phyloP scores from a whole-genome alignment of 2,329 filamentous ascomycete species.

The Alternaria sp. region DNA sequence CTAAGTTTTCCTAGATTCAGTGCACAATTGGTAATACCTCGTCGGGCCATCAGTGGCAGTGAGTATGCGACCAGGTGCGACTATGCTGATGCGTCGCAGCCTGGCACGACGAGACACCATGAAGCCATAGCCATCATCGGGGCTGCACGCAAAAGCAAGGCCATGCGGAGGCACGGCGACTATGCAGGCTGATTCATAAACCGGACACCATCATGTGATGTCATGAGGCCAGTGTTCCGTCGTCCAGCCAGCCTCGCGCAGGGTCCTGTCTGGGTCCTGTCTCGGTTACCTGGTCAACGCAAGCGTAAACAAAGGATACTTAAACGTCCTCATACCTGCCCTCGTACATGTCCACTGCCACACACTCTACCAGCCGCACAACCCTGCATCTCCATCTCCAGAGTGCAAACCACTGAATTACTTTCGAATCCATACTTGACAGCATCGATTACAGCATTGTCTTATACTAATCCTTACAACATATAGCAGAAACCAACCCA shows the following conservation, averaged over 20 bases:
- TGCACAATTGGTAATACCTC: background rate
- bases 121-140: background rate
- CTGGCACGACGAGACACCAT: background rate
- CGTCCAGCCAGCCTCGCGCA: constrained; percentile 20
- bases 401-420: constrained; percentile 28
- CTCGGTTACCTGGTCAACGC: constrained; percentile 43
- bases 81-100: background rate
- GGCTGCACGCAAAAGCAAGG: constrained; percentile 8
- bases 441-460: constrained; percentile 52
- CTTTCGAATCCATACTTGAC: constrained; percentile 49
- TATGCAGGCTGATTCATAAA: constrained; percentile 1
- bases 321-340: constrained; percentile 40
- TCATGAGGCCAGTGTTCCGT: constrained; percentile 28
- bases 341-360: constrained; percentile 24
- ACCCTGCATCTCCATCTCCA: constrained; percentile 27
- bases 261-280: constrained; percentile 19
- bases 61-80: background rate
- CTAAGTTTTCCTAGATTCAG: too few relatives aligned
- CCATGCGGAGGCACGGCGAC: constrained; percentile 2
- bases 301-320: constrained; percentile 48
- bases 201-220: constrained; percentile 35
- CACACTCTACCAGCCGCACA: constrained; percentile 24
- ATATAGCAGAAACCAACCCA: constrained; percentile 38
- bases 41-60: background rate
- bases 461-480: constrained; percentile 50